Percentiles rank a stretch among this genome's conserved stretches.
phyloP scores from a whole-genome alignment of 2,329 filamentous ascomycete genomes.

The Nemania sp. region DNA sequence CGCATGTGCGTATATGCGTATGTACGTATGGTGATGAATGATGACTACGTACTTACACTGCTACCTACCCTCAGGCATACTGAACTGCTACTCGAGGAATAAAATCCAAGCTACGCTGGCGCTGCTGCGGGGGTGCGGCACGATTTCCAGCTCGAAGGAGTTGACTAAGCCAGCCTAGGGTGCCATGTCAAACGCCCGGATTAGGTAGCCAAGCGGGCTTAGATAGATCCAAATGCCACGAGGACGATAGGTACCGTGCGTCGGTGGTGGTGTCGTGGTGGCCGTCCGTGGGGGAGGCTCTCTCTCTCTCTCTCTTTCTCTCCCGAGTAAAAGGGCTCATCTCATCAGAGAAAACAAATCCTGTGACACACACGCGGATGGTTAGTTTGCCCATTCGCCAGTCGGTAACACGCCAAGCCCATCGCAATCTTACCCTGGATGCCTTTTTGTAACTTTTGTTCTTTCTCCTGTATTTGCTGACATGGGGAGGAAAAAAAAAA shows the following conservation, averaged over 20 bases:
- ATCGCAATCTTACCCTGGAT: constrained; percentile 15
- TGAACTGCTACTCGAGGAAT: background rate
- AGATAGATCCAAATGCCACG: constrained; percentile 10
- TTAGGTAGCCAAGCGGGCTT: constrained; percentile 11
- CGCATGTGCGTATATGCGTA: no score
- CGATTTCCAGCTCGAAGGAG: constrained; percentile 1
- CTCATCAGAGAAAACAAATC: constrained; percentile 21
- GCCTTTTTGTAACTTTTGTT: no score
- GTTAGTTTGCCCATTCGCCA: constrained; percentile 15
- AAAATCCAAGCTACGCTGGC: background rate
- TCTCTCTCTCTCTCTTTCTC: constrained; percentile 25
- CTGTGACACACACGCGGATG: constrained; percentile 16
- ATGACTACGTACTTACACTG: constrained; percentile 12
- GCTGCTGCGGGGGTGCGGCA: constrained; percentile 27
- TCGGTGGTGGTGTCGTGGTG: background rate
- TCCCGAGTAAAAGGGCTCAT: constrained; percentile 23
- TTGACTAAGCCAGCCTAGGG: constrained; percentile 20
- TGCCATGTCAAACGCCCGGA: background rate
- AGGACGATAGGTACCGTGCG: constrained; percentile 27
- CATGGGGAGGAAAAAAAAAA: constrained; percentile 4
- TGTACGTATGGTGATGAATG: background rate
- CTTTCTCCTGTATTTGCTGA: constrained; percentile 18
- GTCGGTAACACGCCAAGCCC: background rate
- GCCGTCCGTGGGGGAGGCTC: constrained; percentile 36
- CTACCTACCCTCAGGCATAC: background rate